These are phyloP conservation scores for Carallia brachiata DNA, from an alignment of 345 rosid species.

Conservation along the genomic window DNA sequence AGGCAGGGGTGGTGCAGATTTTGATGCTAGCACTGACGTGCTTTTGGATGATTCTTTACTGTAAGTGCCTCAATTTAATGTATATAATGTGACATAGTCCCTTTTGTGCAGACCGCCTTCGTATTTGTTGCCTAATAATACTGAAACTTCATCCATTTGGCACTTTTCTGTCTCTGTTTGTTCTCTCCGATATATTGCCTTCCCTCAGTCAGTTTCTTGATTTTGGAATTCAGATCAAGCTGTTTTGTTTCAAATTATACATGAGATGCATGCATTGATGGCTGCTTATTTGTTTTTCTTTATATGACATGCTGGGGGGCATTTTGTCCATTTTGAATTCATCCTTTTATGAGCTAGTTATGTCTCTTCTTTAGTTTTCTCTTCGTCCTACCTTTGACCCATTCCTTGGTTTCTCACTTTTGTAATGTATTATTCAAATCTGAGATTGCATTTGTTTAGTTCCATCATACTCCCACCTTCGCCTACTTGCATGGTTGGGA, in stretches of 20 bases:
- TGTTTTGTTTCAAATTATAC: neutral
- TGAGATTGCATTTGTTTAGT: no score
- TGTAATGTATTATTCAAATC: neutral
- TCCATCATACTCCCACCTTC: no score
- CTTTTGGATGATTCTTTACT: constrained; percentile 34
- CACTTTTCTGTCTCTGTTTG: neutral
- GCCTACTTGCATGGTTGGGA: no score
- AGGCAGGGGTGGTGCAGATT: constrained; percentile 33
- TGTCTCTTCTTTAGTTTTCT: neutral
- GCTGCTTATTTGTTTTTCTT: neutral
- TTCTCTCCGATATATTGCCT: neutral
- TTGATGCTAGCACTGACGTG: constrained; percentile 35
- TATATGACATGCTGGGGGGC: neutral
- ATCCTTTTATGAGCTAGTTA: neutral
- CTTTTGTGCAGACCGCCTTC: neutral
- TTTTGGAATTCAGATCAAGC: neutral
- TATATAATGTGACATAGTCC: neutral
- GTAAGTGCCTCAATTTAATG: constrained; percentile 16
- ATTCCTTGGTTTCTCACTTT: neutral
- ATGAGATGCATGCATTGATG: neutral
- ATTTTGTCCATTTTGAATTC: neutral
- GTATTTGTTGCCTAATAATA: neutral
- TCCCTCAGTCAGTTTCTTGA: neutral
- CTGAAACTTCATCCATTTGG: neutral
- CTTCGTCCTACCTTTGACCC: neutral